Evolutionary conservation across 352 stramenopile species (phyloP), one percentile per base, ranked within the genome.

Genomic region (Paralagenidium karlingii): DNA sequence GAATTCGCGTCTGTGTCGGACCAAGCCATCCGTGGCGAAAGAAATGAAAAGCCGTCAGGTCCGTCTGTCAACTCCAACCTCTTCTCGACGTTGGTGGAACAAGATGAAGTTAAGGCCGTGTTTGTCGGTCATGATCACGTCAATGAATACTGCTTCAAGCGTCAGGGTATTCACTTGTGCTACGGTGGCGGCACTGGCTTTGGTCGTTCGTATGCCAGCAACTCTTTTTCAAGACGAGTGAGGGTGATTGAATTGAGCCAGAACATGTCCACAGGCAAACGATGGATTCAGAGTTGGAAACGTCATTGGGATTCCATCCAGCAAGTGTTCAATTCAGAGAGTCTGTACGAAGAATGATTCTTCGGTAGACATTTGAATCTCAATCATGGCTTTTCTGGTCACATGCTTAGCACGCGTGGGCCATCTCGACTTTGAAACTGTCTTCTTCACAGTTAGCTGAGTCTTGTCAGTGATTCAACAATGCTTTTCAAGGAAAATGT

Each of bases 121-220:
- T 67, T 67, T 33, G 34, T n/a, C 59, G 51, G 12, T 6, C 68
- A 82, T 38, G 62, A 82, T 49, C 68, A 82, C 26, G 5, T 65
- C 12, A 82, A 82, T 29, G 53, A 67, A 18, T 67, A 53, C 32
- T 51, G 55, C 40, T 56, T 47, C 34, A 44, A 42, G 28, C 33
- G 36, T 3, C 12, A 58, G 8, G 39, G 41, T 9, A 46, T 65
- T 16, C 45, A 62, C 3, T 30, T 64, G 3, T 61, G 52, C 38
- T 66, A 67, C 38, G 57, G 56, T 13, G 52, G 57, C 27, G 55
- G 52, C 18, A 41, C 30, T 16, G 49, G 52, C 16, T 54, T 58
- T 30, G 49, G 43, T 10, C 18, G 12, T 15, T 43, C 49, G 29
- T 57, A 57, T 24, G 43, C 38, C n/a, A 20, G 20, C 3, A 20